Percentiles rank a stretch among this genome's conserved stretches.
These are phyloP conservation scores for Protostelium mycophagum DNA, from an alignment of 78 protist species.

Conservation along the genomic window DNA sequence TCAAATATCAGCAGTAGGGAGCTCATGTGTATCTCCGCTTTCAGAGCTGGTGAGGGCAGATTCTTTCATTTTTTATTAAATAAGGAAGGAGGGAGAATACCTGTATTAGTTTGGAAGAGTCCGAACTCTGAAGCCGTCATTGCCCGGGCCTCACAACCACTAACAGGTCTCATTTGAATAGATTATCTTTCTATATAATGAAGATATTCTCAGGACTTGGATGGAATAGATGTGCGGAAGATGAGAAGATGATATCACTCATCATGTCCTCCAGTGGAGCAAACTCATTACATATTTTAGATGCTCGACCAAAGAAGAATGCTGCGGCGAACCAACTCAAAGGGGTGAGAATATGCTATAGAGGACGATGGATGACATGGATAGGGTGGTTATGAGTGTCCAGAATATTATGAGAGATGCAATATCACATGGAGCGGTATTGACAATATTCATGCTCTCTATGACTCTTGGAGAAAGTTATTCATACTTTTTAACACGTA, in stretches of 20 bases:
- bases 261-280: neutral
- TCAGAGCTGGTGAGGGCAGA: neutral
- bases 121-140: neutral
- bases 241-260: neutral
- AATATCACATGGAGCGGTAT: neutral
- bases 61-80: neutral
- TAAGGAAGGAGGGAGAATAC: neutral
- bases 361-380: too few relatives aligned
- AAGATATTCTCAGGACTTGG: neutral
- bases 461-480: neutral
- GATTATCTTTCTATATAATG: neutral
- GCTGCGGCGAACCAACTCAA: neutral
- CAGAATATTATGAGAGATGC: neutral
- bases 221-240: neutral
- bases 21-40: neutral
- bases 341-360: too few relatives aligned
- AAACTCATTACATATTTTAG: neutral
- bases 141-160: neutral
- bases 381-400: neutral
- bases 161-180: neutral
- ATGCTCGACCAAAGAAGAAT: neutral
- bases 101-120: neutral
- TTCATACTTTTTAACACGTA: neutral
- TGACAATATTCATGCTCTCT: neutral
- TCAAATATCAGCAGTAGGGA: neutral